Conservation (phyloP, 1,139 yeast genomes). For the Taiozyma sp. region DNA sequence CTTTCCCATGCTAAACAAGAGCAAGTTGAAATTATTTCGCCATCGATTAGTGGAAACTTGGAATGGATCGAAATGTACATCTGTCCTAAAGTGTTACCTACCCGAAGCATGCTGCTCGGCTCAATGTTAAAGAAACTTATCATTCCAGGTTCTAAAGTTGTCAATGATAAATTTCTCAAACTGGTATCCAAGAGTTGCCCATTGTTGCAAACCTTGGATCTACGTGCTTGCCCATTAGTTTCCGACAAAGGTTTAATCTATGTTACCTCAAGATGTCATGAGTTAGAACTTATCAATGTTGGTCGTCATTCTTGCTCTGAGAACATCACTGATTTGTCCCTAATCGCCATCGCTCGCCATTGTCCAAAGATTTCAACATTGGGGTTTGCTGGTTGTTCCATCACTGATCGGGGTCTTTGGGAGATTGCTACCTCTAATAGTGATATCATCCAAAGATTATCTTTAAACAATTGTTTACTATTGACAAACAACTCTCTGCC, state of each 20-base stretch:
- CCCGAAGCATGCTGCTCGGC: slow-evolving; percentile 36
- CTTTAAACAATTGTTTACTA: slow-evolving; percentile 69
- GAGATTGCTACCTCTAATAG: slow-evolving; percentile 67
- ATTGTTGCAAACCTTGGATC: slow-evolving; percentile 58
- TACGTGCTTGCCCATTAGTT: slow-evolving; percentile 80
- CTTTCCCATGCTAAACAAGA: slow-evolving; percentile 37
- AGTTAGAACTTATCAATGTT: slow-evolving; percentile 57
- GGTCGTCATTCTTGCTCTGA: slow-evolving; percentile 76
- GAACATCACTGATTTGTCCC: slow-evolving; percentile 65
- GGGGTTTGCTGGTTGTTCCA: slow-evolving; percentile 85
- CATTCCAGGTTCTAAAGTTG: slow-evolving; percentile 69
- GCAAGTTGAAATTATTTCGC: slow-evolving; percentile 37
- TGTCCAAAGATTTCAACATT: slow-evolving; percentile 53
- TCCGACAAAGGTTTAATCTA: slow-evolving; percentile 71
- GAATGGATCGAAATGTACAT: slow-evolving; percentile 77
- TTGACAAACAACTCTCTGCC: slow-evolving; percentile 70
- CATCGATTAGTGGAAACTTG: slow-evolving; percentile 41
- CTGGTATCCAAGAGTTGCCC: slow-evolving; percentile 53
- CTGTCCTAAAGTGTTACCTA: slow-evolving; percentile 70
- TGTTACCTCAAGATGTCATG: slow-evolving; percentile 55
- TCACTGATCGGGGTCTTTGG: slow-evolving; percentile 78
- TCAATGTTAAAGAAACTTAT: slow-evolving; percentile 51
- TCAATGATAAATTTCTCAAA: slow-evolving; percentile 57
- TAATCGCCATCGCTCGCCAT: slow-evolving; percentile 52
- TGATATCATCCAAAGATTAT: slow-evolving; percentile 54